Evolutionary conservation across 345 rosid genomes (phyloP).

Genomic region (Zanthoxylum bungeanum): DNA sequence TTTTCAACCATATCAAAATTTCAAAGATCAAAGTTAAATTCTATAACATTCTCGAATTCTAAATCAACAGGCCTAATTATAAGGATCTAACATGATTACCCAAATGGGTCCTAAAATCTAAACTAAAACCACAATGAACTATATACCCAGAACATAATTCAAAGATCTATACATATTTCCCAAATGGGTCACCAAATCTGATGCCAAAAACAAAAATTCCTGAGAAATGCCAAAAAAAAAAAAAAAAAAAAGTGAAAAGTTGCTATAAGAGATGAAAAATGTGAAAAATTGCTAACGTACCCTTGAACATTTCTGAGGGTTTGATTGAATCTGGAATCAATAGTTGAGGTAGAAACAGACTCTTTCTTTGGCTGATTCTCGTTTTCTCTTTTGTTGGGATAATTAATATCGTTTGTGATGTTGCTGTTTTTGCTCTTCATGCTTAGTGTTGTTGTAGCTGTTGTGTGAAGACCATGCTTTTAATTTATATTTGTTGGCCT

Average conservation of each 20-base stretch:
- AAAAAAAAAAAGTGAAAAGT: background rate
- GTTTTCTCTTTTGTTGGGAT: background rate
- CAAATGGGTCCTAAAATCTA: slow-evolving; percentile 10
- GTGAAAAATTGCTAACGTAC: slow-evolving; percentile 24
- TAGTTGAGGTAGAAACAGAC: slow-evolving; percentile 31
- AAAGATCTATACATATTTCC: slow-evolving; percentile 15
- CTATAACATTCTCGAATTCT: background rate
- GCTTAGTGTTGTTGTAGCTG: slow-evolving; percentile 16
- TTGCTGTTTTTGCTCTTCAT: slow-evolving; percentile 26
- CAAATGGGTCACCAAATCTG: slow-evolving; percentile 18
- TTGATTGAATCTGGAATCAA: slow-evolving; percentile 86
- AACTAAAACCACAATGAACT: background rate
- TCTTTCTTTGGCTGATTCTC: slow-evolving; percentile 30
- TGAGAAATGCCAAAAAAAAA: too few relatives aligned
- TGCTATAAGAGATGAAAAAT: background rate
- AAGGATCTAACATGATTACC: slow-evolving; percentile 24
- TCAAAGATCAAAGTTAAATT: background rate
- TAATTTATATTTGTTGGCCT: too few relatives aligned
- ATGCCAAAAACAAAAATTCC: slow-evolving; percentile 3
- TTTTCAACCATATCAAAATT: background rate
- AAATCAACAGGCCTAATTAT: background rate
- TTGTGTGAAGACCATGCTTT: slow-evolving; percentile 10
- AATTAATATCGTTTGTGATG: slow-evolving; percentile 13
- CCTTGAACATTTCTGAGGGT: slow-evolving; percentile 91
- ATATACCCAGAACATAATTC: background rate